phyloP scores from a whole-genome alignment of 148 eudicot genomes.

The Fagopyrum esculentum region DNA sequence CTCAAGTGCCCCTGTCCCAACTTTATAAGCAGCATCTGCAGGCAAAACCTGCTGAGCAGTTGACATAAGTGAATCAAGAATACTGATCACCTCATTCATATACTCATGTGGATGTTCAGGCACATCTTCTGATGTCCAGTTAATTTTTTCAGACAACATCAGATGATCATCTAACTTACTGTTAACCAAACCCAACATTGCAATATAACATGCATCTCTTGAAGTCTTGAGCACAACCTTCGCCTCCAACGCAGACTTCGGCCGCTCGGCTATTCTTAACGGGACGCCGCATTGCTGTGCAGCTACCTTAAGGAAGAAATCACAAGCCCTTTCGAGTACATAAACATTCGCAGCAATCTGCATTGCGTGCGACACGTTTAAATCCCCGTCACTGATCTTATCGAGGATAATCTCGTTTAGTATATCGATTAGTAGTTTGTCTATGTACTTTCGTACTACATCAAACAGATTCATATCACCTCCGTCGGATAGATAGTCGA shows the following conservation, averaged over 20 bases:
- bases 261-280: conserved; percentile 42
- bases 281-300: conserved; percentile 71
- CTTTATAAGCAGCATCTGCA: conserved; percentile 66
- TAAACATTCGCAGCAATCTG: conserved; percentile 83
- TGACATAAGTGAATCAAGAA: conserved; percentile 68
- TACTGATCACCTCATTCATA: conserved; percentile 57
- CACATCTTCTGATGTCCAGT: conserved; percentile 75
- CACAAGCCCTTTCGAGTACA: conserved; percentile 76
- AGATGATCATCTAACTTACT: conserved; percentile 56
- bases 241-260: conserved; percentile 57
- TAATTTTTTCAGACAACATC: conserved; percentile 55
- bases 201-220: conserved; percentile 72
- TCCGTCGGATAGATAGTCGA: conserved; percentile 70
- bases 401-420: conserved; percentile 62
- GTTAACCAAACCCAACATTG: conserved; percentile 57
- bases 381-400: conserved; percentile 46
- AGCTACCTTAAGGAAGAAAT: conserved; percentile 66
- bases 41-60: conserved; percentile 86
- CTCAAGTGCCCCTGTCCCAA: conserved; percentile 84
- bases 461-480: conserved; percentile 59
- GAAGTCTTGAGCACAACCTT: conserved; percentile 74
- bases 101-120: conserved; percentile 47
- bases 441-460: conserved; percentile 60
- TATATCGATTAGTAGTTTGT: conserved; percentile 68
- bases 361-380: conserved; percentile 78